These are phyloP conservation scores for Tympanopsis confertula DNA, from an alignment of 2,329 filamentous ascomycete species.

Conservation along the genomic window DNA sequence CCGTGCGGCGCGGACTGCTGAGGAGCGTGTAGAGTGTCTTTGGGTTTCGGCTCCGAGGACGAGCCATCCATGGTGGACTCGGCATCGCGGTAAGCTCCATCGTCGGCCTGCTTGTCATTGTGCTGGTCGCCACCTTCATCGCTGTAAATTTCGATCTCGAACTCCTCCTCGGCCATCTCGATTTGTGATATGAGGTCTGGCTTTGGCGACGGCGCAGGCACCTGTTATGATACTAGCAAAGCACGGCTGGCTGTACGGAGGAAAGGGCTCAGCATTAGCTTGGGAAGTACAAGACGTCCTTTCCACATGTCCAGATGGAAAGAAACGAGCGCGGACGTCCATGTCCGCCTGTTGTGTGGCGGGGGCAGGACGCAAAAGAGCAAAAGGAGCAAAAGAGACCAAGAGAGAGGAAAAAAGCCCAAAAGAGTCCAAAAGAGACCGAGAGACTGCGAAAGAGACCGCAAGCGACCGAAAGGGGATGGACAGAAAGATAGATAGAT, in stretches of 20 bases:
- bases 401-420: too few relatives aligned
- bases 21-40: constrained; percentile 16
- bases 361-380: neutral
- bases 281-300: too few relatives aligned
- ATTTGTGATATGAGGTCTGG: constrained; percentile 3
- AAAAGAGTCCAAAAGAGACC: too few relatives aligned
- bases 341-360: neutral
- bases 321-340: neutral
- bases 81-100: constrained; percentile 24
- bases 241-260: constrained; percentile 1
- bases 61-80: constrained; percentile 21
- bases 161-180: constrained; percentile 57
- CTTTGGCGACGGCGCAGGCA: constrained; percentile 1
- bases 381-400: too few relatives aligned
- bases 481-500: too few relatives aligned
- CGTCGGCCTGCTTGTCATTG: constrained; percentile 8
- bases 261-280: neutral
- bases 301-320: too few relatives aligned
- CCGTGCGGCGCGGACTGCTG: constrained; percentile 34
- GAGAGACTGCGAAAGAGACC: too few relatives aligned
- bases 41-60: constrained; percentile 15
- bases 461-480: too few relatives aligned
- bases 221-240: constrained; percentile 5
- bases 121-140: constrained; percentile 38
- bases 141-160: constrained; percentile 64